These are phyloP conservation scores for Vigna mungo DNA, from an alignment of 306 rosid species.

Conservation along the genomic window DNA sequence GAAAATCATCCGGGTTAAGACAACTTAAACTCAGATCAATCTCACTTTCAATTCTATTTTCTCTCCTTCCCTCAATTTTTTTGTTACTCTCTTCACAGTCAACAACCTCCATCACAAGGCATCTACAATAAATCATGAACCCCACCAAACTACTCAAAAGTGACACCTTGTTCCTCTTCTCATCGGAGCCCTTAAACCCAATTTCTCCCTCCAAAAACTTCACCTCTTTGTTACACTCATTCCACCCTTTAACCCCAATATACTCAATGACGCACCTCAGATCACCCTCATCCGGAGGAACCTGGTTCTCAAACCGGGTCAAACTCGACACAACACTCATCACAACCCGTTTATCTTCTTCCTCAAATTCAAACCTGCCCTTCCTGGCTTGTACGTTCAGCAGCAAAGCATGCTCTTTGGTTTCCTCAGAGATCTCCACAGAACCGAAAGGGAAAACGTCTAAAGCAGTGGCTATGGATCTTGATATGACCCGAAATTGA, in stretches of 20 bases:
- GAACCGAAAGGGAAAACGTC: conserved; percentile 60
- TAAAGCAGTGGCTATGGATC: conserved; percentile 64
- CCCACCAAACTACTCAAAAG: conserved; percentile 60
- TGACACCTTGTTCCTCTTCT: conserved; percentile 35
- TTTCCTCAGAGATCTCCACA: conserved; percentile 50
- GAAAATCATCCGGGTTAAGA: conserved; percentile 72
- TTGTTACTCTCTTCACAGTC: conserved; percentile 52
- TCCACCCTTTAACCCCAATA: conserved; percentile 66
- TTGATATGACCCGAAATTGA: conserved; percentile 54
- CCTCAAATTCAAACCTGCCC: conserved; percentile 55
- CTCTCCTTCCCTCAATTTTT: conserved; percentile 36
- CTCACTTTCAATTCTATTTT: conserved; percentile 25
- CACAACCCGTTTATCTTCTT: conserved; percentile 54
- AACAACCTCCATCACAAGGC: conserved; percentile 54
- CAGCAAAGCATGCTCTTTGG: conserved; percentile 62
- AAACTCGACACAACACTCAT: conserved; percentile 47
- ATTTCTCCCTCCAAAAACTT: conserved; percentile 77
- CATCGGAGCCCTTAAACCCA: conserved; percentile 55
- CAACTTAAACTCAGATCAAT: conserved; percentile 21
- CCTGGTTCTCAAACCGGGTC: conserved; percentile 52
- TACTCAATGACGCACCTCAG: conserved; percentile 64
- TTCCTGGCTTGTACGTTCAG: conserved; percentile 60
- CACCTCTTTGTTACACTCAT: conserved; percentile 66
- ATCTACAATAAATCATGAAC: conserved; percentile 67
- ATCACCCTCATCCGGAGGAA: conserved; percentile 52